Evolutionary conservation across 2,329 filamentous ascomycete species (phyloP).

Genomic region (Sclerotinia borealis): DNA sequence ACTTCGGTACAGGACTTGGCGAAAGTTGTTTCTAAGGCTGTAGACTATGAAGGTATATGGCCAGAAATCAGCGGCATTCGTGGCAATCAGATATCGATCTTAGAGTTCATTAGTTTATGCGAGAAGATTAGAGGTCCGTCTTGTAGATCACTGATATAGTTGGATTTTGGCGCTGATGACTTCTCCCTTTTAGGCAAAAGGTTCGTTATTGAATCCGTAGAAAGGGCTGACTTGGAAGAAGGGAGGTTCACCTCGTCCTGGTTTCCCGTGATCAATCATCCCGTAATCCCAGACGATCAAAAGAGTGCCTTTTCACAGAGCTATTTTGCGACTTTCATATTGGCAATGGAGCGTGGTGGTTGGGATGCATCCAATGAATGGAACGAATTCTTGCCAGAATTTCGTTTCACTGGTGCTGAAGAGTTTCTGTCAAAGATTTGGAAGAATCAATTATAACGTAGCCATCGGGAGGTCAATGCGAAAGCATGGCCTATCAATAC

Average conservation of each 20-base stretch:
- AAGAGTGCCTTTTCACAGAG: conserved; percentile 24
- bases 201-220: conserved; percentile 41
- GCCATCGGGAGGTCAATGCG: too few relatives aligned
- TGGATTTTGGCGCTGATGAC: conserved; percentile 11
- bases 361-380: conserved; percentile 40
- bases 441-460: conserved; percentile 15
- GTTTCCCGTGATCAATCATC: conserved; percentile 34
- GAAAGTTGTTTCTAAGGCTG: conserved; percentile 30
- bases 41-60: conserved; percentile 32
- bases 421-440: conserved; percentile 36
- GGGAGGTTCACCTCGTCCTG: conserved; percentile 39
- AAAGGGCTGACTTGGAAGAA: conserved; percentile 41
- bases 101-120: conserved; percentile 35
- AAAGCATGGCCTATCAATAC: background rate
- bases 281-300: conserved; percentile 33
- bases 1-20: conserved; percentile 42
- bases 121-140: conserved; percentile 38
- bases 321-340: conserved; percentile 39
- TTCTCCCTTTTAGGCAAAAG: conserved; percentile 26
- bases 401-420: conserved; percentile 37
- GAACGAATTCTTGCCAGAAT: conserved; percentile 41
- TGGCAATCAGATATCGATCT: conserved; percentile 26
- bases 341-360: conserved; percentile 37
- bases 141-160: background rate
- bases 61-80: conserved; percentile 25